Evolutionary conservation across 257 asterid species (phyloP).

Genomic region (Scutellaria barbata): DNA sequence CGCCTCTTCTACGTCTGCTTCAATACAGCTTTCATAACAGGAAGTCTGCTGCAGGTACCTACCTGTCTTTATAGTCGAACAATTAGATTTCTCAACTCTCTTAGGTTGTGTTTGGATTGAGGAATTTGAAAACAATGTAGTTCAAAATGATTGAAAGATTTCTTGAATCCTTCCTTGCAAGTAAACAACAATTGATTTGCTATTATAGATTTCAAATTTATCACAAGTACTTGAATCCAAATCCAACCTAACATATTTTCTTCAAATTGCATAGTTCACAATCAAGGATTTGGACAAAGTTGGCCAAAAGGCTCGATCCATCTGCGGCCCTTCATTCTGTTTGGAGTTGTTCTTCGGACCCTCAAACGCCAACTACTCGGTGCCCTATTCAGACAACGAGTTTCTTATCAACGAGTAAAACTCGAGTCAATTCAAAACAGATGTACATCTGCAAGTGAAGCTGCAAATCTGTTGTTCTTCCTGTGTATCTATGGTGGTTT

Average conservation of each 20-base stretch:
- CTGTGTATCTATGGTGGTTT: constrained; percentile 24
- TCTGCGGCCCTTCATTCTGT: constrained; percentile 75
- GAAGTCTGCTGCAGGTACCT: constrained; percentile 67
- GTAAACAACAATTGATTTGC: too few species aligned
- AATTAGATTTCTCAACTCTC: not conserved
- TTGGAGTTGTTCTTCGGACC: constrained; percentile 80
- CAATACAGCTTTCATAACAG: constrained; percentile 73
- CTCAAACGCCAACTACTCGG: constrained; percentile 43
- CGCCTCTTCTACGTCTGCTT: constrained; percentile 80
- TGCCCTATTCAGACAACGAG: constrained; percentile 38
- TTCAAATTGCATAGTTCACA: constrained; percentile 45
- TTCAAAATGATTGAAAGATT: too few species aligned
- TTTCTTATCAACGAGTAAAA: constrained; percentile 29
- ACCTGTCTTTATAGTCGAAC: not conserved
- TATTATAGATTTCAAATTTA: too few species aligned
- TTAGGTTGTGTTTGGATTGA: not conserved
- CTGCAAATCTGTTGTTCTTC: not conserved
- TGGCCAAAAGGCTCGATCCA: constrained; percentile 61
- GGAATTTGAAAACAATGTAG: too few species aligned
- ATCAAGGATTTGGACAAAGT: constrained; percentile 70
- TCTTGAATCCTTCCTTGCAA: too few species aligned
- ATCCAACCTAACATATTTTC: not conserved
- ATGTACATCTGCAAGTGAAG: not conserved
- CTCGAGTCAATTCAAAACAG: not conserved
- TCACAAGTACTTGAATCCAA: too few species aligned